Evolutionary conservation across 2,329 filamentous ascomycete species (phyloP).

Genomic region (Pseudocercospora fijiensis): DNA sequence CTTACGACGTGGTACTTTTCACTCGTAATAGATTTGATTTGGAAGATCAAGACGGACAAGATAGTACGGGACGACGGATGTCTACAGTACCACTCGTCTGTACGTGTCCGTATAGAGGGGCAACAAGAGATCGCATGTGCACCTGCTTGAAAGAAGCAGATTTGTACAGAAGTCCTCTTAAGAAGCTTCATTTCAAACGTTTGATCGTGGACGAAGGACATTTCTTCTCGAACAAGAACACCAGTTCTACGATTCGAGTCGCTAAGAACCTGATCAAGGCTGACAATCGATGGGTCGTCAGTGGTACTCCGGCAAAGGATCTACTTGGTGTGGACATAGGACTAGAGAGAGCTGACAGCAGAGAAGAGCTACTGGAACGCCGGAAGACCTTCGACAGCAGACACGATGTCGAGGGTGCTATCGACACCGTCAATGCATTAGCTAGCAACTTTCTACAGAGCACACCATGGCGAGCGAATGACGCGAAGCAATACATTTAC

Average conservation of each 20-base stretch:
- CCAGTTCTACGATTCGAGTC: constrained; percentile 58
- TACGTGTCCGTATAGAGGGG: constrained; percentile 47
- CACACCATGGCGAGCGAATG: constrained; percentile 73
- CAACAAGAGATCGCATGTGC: constrained; percentile 46
- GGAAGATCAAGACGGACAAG: constrained; percentile 57
- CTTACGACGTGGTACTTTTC: constrained; percentile 76
- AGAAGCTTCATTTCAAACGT: constrained; percentile 75
- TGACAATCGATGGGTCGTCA: constrained; percentile 82
- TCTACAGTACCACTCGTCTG: constrained; percentile 32
- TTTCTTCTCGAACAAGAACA: constrained; percentile 71
- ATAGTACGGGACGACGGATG: constrained; percentile 46
- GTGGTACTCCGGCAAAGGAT: constrained; percentile 71
- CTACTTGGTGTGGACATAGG: neutral
- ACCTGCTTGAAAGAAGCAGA: constrained; percentile 44
- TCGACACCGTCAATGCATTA: constrained; percentile 64
- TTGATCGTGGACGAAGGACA: constrained; percentile 93
- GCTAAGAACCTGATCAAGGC: constrained; percentile 56
- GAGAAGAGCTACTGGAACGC: constrained; percentile 38
- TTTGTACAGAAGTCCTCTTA: constrained; percentile 61
- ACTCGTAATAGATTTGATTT: constrained; percentile 71
- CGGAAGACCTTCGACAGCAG: constrained; percentile 43
- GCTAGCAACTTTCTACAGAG: constrained; percentile 70
- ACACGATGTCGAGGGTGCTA: constrained; percentile 44
- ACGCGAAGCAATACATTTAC: constrained; percentile 63
- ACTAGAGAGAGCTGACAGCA: constrained; percentile 3